Evolutionary conservation across 78 protist genomes (phyloP).

Genomic region (Dictyostelium discoideum): DNA sequence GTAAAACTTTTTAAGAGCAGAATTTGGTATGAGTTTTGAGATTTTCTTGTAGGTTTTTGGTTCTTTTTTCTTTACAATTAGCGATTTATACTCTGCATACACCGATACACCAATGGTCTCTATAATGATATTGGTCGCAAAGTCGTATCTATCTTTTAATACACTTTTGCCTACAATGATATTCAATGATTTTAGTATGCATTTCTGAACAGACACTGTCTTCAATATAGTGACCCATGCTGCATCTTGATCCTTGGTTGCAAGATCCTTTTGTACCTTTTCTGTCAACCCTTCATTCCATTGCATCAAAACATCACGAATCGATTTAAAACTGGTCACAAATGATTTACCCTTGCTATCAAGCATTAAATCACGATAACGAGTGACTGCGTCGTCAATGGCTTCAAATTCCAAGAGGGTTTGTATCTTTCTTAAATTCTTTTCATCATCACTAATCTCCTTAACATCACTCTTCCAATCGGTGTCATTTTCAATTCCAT

Average conservation of each 20-base stretch:
- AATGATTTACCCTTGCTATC: not conserved
- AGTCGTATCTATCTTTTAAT: not conserved
- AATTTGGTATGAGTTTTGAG: not conserved
- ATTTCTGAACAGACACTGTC: not conserved
- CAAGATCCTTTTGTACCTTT: not conserved
- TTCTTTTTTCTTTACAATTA: not conserved
- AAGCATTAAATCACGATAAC: constrained; percentile 6
- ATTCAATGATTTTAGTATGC: constrained; percentile 12
- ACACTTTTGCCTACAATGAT: not conserved
- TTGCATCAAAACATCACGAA: constrained; percentile 27
- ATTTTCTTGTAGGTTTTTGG: not conserved
- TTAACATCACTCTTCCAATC: not conserved
- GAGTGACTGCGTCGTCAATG: not conserved
- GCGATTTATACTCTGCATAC: constrained; percentile 7
- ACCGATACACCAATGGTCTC: constrained; percentile 26
- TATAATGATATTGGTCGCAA: not conserved
- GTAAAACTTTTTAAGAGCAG: not conserved
- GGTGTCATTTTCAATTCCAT: not conserved
- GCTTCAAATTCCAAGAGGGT: constrained; percentile 32
- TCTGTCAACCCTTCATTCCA: constrained; percentile 15
- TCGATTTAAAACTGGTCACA: not conserved
- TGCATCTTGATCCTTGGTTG: too few species aligned
- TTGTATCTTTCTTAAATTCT: not conserved
- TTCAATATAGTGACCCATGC: not conserved
- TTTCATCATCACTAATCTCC: not conserved